Base-by-base conservation (phyloP, 2,329 filamentous ascomycete species). In the Daldinia sp. region DNA sequence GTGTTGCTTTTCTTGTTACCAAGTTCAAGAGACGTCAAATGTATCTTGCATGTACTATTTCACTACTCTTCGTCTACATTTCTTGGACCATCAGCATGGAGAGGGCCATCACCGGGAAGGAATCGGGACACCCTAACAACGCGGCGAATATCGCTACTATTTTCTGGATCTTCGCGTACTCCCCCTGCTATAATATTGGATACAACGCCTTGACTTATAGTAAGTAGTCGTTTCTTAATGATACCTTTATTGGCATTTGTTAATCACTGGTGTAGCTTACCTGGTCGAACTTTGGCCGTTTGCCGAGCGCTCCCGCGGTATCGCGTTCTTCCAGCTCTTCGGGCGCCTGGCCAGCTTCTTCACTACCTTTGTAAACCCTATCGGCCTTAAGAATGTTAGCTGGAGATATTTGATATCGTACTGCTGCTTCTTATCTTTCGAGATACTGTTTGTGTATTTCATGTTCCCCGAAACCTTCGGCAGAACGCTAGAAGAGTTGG, bases 401-500 rank as follows among this genome's bases (percentile, higher is more conserved):
- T 82, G 80, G 80, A 76, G 74, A 29, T 82, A 80, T 61, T 74
- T 81, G 32, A 77, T 79, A 25, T 78, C 79, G 8, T 81, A 81
- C 63, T 79, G 77, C 65, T 77, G 75, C 25, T 82, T 79, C 74
- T 74, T 82, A 10, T 71, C 73, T 1, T 77, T 80, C 32, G 78
- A 82, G 68, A 73, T 80, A 37, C 55, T 47, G 23, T 68, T 77
- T 87, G 90, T 95, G 51, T 95, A 89, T 78, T 91, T 93, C 77
- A 83, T 94, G 66, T 96, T 94, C 75, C 92, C 92, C 8, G 92
- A 96, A 78, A 96, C 92, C 0, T 90, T 90, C 64, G 92, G 92
- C 63, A 85, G 93, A 58, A 89, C 91, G 53, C 81, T 95, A 21
- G 91, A 95, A 79, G 92, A 95, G 51, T 71, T 80, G 45, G 68